Evolutionary conservation across 2,329 filamentous ascomycete species (phyloP).

Genomic region (Aspergillus novoparasiticus): DNA sequence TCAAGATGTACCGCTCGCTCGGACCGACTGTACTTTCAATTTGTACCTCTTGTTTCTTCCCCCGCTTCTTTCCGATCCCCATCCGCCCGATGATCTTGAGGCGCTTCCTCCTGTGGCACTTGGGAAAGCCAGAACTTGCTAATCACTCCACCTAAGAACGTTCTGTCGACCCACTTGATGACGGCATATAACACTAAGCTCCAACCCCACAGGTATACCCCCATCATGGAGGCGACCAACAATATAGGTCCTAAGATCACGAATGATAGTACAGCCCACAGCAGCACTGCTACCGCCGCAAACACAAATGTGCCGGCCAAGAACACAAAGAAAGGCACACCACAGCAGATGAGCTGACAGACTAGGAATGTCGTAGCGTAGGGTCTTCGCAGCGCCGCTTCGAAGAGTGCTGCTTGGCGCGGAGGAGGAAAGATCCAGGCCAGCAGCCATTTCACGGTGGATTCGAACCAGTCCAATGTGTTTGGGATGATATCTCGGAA

Average conservation of each 20-base stretch:
- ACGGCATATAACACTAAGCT: neutral
- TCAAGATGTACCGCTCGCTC: too few relatives aligned
- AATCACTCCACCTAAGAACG: neutral
- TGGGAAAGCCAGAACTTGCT: neutral
- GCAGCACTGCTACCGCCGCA: constrained; percentile 32
- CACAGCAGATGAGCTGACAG: constrained; percentile 35
- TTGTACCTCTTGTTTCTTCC: neutral
- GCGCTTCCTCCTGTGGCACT: neutral
- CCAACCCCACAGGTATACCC: neutral
- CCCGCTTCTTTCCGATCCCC: neutral
- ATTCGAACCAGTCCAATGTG: neutral
- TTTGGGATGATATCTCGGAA: neutral
- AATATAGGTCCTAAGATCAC: constrained; percentile 35
- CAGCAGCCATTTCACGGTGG: neutral
- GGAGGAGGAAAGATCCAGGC: neutral
- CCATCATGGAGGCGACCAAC: neutral
- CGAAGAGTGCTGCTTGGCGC: neutral
- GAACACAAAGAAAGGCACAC: constrained; percentile 37
- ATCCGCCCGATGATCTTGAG: neutral
- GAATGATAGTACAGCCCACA: constrained; percentile 35
- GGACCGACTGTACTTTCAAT: neutral
- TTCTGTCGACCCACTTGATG: neutral
- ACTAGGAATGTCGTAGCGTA: neutral
- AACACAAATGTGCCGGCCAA: constrained; percentile 36
- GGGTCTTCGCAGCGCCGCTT: neutral